These are phyloP conservation scores for Boletus pseudopeckii DNA, from an alignment of 768 basidiomycete genomes.

Conservation along the genomic window DNA sequence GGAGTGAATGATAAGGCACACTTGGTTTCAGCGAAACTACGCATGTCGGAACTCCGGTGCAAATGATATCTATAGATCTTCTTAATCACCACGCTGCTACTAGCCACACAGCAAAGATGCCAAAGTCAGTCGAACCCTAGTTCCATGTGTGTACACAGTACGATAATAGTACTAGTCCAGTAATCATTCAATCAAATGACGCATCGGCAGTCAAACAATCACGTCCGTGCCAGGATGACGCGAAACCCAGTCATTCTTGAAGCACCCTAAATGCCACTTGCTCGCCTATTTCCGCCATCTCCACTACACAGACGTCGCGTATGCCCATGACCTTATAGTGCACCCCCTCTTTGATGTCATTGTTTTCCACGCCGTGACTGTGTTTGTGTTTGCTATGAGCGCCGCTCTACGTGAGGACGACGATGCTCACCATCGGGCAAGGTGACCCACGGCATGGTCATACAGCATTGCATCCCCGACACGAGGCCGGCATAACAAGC, in stretches of 20 bases:
- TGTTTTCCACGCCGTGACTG: slow-evolving; percentile 3
- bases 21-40: slow-evolving; percentile 7
- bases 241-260: not conserved
- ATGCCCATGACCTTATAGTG: slow-evolving; percentile 2
- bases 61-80: not conserved
- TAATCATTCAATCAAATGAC: not conserved
- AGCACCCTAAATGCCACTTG: slow-evolving; percentile 5
- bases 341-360: not conserved
- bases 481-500: slow-evolving; percentile 6
- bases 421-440: not conserved
- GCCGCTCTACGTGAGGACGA: too few species aligned
- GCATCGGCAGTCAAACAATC: not conserved
- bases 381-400: not conserved
- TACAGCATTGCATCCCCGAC: slow-evolving; percentile 1
- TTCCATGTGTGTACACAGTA: slow-evolving; percentile 1
- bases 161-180: not conserved
- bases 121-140: slow-evolving; percentile 1
- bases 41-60: not conserved
- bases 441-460: not conserved
- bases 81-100: not conserved
- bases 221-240: not conserved
- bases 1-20: not conserved
- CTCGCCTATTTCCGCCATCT: not conserved
- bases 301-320: not conserved
- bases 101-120: slow-evolving; percentile 12